A percentile compares a stretch with the other conserved stretches of the same genome.
phyloP scores from a whole-genome alignment of 306 rosid species.

The Cicer yamashitae region DNA sequence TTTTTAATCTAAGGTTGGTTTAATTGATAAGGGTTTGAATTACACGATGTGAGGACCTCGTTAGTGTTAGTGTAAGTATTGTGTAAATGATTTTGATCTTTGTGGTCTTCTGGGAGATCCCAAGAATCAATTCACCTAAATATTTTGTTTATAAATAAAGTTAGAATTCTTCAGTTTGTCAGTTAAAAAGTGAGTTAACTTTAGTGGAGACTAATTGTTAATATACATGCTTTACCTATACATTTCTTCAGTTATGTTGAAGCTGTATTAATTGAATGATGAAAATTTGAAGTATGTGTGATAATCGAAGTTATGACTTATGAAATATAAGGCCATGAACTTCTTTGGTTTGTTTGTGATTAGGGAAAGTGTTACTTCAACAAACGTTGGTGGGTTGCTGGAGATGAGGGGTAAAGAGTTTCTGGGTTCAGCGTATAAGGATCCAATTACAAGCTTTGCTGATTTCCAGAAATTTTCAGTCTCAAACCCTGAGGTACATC shows the following conservation, averaged over 20 bases:
- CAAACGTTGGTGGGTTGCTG: conserved; percentile 76
- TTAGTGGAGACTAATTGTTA: neutral
- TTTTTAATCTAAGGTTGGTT: neutral
- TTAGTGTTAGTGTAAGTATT: neutral
- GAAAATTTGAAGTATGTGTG: conserved; percentile 4
- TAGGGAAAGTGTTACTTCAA: conserved; percentile 63
- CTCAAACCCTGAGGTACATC: conserved; percentile 62
- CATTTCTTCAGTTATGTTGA: conserved; percentile 9
- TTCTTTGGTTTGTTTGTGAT: conserved; percentile 8
- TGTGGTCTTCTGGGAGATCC: neutral
- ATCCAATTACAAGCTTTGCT: conserved; percentile 81
- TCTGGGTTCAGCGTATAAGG: conserved; percentile 75
- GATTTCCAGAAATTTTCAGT: conserved; percentile 84
- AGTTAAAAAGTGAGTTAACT: neutral
- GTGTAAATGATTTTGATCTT: neutral
- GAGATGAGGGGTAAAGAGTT: conserved; percentile 76
- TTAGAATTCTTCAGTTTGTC: neutral
- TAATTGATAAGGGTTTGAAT: neutral
- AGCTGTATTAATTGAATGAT: conserved; percentile 4
- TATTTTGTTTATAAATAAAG: neutral
- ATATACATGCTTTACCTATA: neutral
- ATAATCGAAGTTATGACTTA: conserved; percentile 2
- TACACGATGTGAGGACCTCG: neutral
- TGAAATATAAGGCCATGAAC: conserved; percentile 24
- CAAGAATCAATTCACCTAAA: neutral